Percentiles rank a stretch among this genome's conserved stretches.
Conservation (phyloP, 169 alveolate species). For the Neospora caninum region DNA sequence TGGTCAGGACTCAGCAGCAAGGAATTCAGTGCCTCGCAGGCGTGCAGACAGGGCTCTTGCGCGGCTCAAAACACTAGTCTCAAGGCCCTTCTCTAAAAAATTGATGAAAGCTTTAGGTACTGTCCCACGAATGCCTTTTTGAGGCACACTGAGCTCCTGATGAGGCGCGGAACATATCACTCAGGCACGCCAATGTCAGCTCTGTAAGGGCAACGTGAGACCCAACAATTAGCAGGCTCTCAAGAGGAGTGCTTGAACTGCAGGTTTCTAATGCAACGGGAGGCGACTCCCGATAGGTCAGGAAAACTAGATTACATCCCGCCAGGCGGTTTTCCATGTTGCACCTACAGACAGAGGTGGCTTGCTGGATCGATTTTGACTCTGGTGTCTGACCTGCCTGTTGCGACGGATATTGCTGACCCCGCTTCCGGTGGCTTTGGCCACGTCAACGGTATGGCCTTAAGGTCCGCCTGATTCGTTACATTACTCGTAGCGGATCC, state of each 20-base stretch:
- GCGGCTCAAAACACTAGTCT: constrained; percentile 49
- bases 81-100: constrained; percentile 57
- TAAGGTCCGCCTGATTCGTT: neutral
- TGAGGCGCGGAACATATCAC: neutral
- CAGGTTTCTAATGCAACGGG: constrained; percentile 41
- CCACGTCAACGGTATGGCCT: constrained; percentile 60
- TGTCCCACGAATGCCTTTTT: no score
- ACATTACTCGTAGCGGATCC: neutral
- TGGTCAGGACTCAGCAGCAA: neutral
- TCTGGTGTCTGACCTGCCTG: constrained; percentile 61
- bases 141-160: neutral
- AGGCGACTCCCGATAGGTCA: constrained; percentile 48
- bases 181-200: constrained; percentile 51
- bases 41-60: constrained; percentile 64
- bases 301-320: neutral
- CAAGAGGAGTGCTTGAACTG: neutral
- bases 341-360: constrained; percentile 62
- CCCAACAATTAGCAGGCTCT: no score
- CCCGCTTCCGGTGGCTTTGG: constrained; percentile 63
- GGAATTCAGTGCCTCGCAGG: constrained; percentile 1
- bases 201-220: neutral
- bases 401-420: constrained; percentile 58
- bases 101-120: constrained; percentile 58
- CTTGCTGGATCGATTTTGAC: constrained; percentile 60
- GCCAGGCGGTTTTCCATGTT: neutral